phyloP scores from a whole-genome alignment of 352 stramenopile genomes.

The Phytophthora podocarpi region DNA sequence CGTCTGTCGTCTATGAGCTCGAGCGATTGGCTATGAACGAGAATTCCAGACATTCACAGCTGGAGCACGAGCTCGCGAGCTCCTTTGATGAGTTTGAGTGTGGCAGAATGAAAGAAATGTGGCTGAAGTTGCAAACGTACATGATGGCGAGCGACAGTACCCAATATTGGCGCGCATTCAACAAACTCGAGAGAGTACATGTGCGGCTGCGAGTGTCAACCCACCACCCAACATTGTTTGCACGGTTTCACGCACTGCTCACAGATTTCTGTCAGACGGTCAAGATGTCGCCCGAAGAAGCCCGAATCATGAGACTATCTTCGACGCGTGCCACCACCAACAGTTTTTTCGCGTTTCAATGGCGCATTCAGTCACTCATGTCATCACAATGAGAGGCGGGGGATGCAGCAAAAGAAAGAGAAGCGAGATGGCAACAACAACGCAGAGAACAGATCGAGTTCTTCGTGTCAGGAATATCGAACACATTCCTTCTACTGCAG shows the following conservation, averaged over 20 bases:
- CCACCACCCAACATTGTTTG: background rate
- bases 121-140: background rate
- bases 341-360: constrained; percentile 2
- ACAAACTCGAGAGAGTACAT: background rate
- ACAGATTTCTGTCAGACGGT: constrained; percentile 1
- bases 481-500: constrained; percentile 1
- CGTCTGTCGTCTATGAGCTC: background rate
- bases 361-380: constrained; percentile 1
- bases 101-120: background rate
- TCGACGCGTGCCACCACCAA: constrained; percentile 1
- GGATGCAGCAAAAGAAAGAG: background rate
- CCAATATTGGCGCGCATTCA: background rate
- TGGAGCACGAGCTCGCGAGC: background rate
- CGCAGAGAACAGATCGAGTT: background rate
- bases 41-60: background rate
- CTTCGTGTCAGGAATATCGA: background rate
- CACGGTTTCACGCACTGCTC: background rate
- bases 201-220: background rate
- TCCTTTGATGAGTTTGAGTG: background rate
- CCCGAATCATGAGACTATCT: background rate
- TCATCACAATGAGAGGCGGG: background rate
- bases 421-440: background rate
- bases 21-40: background rate
- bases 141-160: background rate
- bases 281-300: constrained; percentile 4